These are phyloP conservation scores for Edhazardia aedis DNA, from an alignment of 371 early-diverging fungal genomes.

Conservation along the genomic window DNA sequence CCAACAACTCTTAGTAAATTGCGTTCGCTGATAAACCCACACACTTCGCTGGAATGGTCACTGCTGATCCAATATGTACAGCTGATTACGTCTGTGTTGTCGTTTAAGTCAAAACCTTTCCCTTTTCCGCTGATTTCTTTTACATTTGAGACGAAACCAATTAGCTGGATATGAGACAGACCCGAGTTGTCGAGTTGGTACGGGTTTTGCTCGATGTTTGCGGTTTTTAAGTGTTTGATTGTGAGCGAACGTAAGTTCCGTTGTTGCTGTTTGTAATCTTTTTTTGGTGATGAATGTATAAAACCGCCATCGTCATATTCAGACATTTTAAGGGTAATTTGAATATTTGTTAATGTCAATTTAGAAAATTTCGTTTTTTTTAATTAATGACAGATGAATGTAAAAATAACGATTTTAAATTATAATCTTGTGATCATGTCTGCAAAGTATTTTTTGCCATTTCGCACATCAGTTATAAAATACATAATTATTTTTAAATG, in stretches of 20 bases:
- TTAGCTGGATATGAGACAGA: slow-evolving; percentile 11
- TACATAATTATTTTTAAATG: too few species aligned
- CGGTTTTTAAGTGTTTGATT: slow-evolving; percentile 19
- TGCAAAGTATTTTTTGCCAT: too few species aligned
- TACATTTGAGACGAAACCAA: slow-evolving; percentile 16
- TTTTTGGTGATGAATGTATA: slow-evolving; percentile 15
- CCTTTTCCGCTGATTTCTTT: slow-evolving; percentile 17
- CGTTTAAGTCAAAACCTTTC: slow-evolving; percentile 22
- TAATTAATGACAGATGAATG: too few species aligned
- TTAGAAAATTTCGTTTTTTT: too few species aligned
- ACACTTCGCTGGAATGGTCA: slow-evolving; percentile 11
- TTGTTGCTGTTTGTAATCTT: slow-evolving; percentile 9
- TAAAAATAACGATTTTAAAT: too few species aligned
- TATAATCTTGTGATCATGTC: too few species aligned
- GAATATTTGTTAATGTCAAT: too few species aligned
- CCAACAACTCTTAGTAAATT: slow-evolving; percentile 19
- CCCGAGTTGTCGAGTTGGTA: slow-evolving; percentile 12
- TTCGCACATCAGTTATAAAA: too few species aligned
- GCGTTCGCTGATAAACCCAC: slow-evolving; percentile 10
- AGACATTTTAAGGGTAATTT: too few species aligned
- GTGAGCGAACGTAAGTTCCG: slow-evolving; percentile 26
- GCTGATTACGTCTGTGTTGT: slow-evolving; percentile 20
- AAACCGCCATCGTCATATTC: slow-evolving; percentile 4
- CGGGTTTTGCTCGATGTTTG: slow-evolving; percentile 14
- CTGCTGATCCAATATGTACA: slow-evolving; percentile 30